phyloP scores from a whole-genome alignment of 2,329 filamentous ascomycete genomes.

The Claviceps maximensis region DNA sequence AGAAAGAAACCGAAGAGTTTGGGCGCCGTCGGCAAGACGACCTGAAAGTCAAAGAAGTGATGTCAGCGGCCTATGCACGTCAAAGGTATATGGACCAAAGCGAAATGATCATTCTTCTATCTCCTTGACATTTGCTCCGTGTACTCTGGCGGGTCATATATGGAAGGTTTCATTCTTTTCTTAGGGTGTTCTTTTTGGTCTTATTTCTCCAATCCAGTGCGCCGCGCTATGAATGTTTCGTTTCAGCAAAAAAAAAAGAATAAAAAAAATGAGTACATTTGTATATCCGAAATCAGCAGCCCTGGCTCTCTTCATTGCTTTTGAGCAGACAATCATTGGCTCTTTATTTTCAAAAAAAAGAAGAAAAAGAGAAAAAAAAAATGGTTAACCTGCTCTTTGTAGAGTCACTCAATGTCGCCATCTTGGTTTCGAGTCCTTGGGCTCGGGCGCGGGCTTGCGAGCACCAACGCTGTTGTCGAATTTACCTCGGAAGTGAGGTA shows the following conservation, averaged over 20 bases:
- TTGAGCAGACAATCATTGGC: not conserved
- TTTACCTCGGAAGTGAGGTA: slow-evolving; percentile 33
- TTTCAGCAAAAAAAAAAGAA: not conserved
- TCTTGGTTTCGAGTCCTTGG: slow-evolving; percentile 32
- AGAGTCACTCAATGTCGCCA: slow-evolving; percentile 29
- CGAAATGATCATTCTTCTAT: not conserved
- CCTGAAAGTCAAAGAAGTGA: not conserved
- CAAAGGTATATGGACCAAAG: not conserved
- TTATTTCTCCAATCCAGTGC: slow-evolving; percentile 7
- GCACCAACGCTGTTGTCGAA: slow-evolving; percentile 27
- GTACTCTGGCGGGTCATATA: not conserved
- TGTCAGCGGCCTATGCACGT: not conserved
- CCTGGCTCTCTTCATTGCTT: not conserved
- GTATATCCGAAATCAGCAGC: not conserved
- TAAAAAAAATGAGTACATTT: not conserved
- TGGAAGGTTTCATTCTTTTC: not conserved
- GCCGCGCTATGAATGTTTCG: slow-evolving; percentile 9
- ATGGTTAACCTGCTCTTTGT: not conserved
- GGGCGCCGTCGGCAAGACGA: not conserved
- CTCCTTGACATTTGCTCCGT: not conserved
- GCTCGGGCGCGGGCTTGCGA: slow-evolving; percentile 24
- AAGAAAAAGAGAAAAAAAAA: not conserved
- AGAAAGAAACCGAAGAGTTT: not conserved
- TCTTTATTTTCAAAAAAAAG: not conserved
- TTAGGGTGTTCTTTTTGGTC: not conserved